A percentile compares a stretch with the other conserved stretches of the same genome.
Evolutionary conservation across 768 basidiomycete species (phyloP).

Genomic region (Podaxis mareebaensis): DNA sequence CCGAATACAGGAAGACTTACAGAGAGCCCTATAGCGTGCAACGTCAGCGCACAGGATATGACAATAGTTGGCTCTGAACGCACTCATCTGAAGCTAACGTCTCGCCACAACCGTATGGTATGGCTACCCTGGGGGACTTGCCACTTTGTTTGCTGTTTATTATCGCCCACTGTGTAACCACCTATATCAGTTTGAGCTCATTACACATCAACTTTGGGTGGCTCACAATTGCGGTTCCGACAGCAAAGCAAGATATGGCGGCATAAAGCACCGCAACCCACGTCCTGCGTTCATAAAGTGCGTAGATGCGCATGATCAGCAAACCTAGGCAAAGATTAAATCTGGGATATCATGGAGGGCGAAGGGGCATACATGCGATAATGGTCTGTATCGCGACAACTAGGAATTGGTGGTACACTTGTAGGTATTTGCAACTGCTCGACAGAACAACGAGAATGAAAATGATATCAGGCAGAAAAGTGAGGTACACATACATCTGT

Average conservation of each 20-base stretch:
- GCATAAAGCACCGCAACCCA: slow-evolving; percentile 24
- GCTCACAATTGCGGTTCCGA: slow-evolving; percentile 24
- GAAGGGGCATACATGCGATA: slow-evolving; percentile 30
- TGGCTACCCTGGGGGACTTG: neutral
- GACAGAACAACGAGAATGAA: neutral
- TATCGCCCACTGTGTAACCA: slow-evolving; percentile 17
- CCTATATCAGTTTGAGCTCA: neutral
- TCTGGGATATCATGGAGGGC: neutral
- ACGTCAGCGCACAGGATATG: slow-evolving; percentile 8
- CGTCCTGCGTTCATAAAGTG: slow-evolving; percentile 38
- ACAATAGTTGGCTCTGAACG: neutral
- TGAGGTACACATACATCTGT: neutral
- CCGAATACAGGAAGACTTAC: neutral
- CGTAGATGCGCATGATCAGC: slow-evolving; percentile 45
- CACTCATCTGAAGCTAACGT: neutral
- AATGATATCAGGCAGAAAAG: neutral
- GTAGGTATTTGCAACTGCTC: slow-evolving; percentile 32
- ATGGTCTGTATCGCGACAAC: slow-evolving; percentile 34
- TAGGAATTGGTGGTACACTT: slow-evolving; percentile 37
- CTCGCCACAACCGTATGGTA: slow-evolving; percentile 4
- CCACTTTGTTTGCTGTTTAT: neutral
- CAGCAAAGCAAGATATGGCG: slow-evolving; percentile 22
- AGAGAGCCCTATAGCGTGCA: neutral
- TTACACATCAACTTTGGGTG: neutral
- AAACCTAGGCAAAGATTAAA: slow-evolving; percentile 18